Evolutionary conservation across 2,329 filamentous ascomycete species (phyloP).

Genomic region (Pseudonectria foliicola): DNA sequence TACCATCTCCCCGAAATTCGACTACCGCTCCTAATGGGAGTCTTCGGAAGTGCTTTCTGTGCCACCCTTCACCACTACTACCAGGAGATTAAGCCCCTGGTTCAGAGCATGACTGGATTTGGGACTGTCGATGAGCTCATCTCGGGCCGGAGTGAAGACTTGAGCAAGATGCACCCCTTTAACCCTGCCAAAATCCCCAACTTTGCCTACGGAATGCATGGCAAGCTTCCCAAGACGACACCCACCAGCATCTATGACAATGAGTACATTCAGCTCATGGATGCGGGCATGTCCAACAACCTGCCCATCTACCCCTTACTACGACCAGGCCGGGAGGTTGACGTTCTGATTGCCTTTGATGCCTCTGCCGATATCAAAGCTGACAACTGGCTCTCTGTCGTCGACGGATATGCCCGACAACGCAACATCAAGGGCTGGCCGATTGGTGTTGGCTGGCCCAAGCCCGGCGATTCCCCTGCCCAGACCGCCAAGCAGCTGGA

Average conservation of each 20-base stretch:
- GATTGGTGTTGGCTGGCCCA: conserved; percentile 88
- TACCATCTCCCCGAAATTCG: conserved; percentile 75
- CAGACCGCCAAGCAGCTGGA: conserved; percentile 60
- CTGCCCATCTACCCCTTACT: conserved; percentile 91
- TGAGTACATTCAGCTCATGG: conserved; percentile 78
- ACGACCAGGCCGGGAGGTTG: conserved; percentile 78
- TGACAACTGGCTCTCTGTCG: conserved; percentile 93
- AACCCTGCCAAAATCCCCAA: conserved; percentile 89
- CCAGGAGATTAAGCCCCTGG: conserved; percentile 78
- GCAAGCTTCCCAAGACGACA: conserved; percentile 65
- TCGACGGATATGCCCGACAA: conserved; percentile 86
- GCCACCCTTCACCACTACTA: conserved; percentile 96
- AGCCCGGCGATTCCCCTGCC: conserved; percentile 47
- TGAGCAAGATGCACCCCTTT: conserved; percentile 90
- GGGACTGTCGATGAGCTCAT: conserved; percentile 74
- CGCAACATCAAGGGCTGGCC: conserved; percentile 93
- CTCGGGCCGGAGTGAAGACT: conserved; percentile 71
- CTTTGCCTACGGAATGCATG: conserved; percentile 75
- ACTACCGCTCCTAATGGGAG: conserved; percentile 76
- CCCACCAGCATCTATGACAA: conserved; percentile 67
- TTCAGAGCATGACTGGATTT: conserved; percentile 69
- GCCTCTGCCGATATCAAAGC: conserved; percentile 87
- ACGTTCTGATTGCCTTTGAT: conserved; percentile 88
- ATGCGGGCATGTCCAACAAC: conserved; percentile 98
- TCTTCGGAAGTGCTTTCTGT: conserved; percentile 97